Base-by-base conservation (phyloP, 2,329 filamentous ascomycete species). In the Aspergillus sp. region DNA sequence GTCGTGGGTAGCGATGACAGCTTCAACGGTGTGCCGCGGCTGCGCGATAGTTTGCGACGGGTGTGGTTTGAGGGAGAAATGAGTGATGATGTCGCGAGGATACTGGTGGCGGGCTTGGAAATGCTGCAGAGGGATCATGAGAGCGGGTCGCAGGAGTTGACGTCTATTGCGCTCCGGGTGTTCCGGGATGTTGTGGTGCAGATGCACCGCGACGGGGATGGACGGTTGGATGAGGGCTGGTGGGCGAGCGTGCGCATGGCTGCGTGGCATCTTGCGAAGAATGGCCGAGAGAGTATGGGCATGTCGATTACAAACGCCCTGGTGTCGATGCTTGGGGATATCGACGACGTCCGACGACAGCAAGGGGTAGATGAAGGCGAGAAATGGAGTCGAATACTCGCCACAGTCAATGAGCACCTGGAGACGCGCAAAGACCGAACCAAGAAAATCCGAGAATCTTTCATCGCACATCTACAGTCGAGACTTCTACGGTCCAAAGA, bases 221-320 rank as follows among this genome's bases (percentile, higher is more conserved):
- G 30, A 9, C 6, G 5, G 8, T 44, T 57, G 7, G 51, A 57
- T 2, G 46, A 51, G 3, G 62, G 60, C 5, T 81, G 79, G 73
- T 85, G 81, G 80, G 62, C 60, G 28, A 72, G 71, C 29, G 59
- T 77, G n/a, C 70, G 78, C 9, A 73, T 78, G 66, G 72, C 70
- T 2, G 78, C 74, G 2, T 85, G 82, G 77, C 78, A 83, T 59
- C 65, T 86, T 1, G 80, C 77, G 63, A 82, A 82, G 56, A 81
- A 82, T 45, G 79, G 80, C 0, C 73, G 80, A n/a, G 79, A 81
- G 51, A 81, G 76, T 58, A 85, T 85, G 81, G 76, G 76, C 1
- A 76, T 81, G 0, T 75, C 80, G 1, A 80, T 83, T 29, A 67
- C 79, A 35, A 64, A 60, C 46, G 56, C 59, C 12, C 45, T 65